phyloP scores from a whole-genome alignment of 768 basidiomycete genomes.

The Pleurotus pulmonarius region DNA sequence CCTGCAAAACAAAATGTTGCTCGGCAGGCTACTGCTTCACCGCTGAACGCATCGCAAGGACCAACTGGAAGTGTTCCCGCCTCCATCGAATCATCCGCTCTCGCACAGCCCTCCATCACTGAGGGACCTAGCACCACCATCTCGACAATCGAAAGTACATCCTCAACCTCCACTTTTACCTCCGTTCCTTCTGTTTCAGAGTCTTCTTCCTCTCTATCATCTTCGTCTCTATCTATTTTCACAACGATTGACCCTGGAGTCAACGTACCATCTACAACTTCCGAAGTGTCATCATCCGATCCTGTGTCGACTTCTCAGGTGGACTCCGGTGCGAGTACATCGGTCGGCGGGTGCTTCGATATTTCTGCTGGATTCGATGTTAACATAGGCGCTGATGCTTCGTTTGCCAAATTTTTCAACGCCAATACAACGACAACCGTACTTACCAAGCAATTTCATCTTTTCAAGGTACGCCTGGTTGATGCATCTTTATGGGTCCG shows the following conservation, averaged over 20 bases:
- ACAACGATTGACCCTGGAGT: not conserved
- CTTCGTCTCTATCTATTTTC: not conserved
- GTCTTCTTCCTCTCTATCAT: not conserved
- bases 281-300: not conserved
- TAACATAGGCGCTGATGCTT: slow-evolving; percentile 26
- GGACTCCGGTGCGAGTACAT: not conserved
- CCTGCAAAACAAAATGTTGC: not conserved
- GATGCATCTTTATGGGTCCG: not conserved
- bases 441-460: slow-evolving; percentile 27
- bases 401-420: slow-evolving; percentile 28
- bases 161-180: too few relatives aligned
- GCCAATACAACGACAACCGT: slow-evolving; percentile 18
- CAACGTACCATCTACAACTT: not conserved
- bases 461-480: slow-evolving; percentile 25
- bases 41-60: not conserved
- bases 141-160: not conserved
- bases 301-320: not conserved
- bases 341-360: slow-evolving; percentile 28
- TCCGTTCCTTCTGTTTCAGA: not conserved
- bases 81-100: not conserved
- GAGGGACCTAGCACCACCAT: not conserved
- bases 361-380: slow-evolving; percentile 26
- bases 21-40: not conserved
- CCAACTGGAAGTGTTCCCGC: not conserved
- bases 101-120: not conserved